phyloP scores from a whole-genome alignment of 305 asterid species.

The Petunia hybrid region DNA sequence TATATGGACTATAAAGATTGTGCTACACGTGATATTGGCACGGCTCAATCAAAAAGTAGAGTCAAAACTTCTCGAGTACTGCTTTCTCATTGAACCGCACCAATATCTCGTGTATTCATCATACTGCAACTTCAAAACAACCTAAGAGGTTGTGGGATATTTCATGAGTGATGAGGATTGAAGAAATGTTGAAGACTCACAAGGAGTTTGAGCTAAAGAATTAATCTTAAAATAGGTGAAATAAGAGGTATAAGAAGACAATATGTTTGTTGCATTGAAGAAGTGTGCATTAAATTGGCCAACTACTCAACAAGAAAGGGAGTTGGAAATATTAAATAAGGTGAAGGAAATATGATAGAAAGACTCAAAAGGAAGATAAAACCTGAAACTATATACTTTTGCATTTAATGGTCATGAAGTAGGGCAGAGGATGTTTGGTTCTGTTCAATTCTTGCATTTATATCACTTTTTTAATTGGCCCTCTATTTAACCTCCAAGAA shows the following conservation, averaged over 20 bases:
- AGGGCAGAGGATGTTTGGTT: conserved; percentile 41
- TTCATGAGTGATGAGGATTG: conserved; percentile 30
- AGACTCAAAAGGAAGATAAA: neutral
- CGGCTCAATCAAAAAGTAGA: conserved; percentile 44
- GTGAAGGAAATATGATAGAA: conserved; percentile 23
- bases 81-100: conserved; percentile 48
- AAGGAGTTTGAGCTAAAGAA: neutral
- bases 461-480: neutral
- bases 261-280: conserved; percentile 34
- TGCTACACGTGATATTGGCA: conserved; percentile 43
- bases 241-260: conserved; percentile 16
- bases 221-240: conserved; percentile 25
- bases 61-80: conserved; percentile 13
- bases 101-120: conserved; percentile 40
- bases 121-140: neutral
- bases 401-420: conserved; percentile 36
- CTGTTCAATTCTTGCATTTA: conserved; percentile 28
- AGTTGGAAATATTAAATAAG: conserved; percentile 36
- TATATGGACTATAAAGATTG: neutral
- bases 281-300: conserved; percentile 40
- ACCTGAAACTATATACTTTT: conserved; percentile 27
- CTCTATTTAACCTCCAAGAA: neutral
- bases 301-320: conserved; percentile 42
- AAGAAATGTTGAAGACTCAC: conserved; percentile 3
- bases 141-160: neutral